Base-by-base conservation (phyloP, 106 monocot species). In the Dioscorea dumetorum region DNA sequence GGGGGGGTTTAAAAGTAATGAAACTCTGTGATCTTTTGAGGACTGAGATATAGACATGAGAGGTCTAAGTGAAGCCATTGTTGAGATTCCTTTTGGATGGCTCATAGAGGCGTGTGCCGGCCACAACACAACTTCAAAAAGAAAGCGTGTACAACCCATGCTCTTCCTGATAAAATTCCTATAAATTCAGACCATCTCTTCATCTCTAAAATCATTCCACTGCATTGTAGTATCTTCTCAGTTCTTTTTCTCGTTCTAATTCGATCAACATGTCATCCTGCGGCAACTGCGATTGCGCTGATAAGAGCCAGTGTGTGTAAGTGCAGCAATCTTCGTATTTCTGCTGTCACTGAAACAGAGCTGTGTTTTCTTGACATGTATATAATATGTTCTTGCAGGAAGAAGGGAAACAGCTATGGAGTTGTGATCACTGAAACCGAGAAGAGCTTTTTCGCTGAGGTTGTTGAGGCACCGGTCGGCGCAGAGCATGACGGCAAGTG, bases 321-420 rank as follows among this genome's bases (percentile, higher is more conserved):
- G 92, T 88, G 16, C 1, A 12, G 7, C 34, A 28, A 31, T 20
- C 0, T 35, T 50, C 18, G 1, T 24, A 7, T 19, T 20, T 16
- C 11, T 54, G 19, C 22, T 16, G 21, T 13, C 12, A 54, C 54
- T 54, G 54, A 19, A 18, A 54, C 19, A 54, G 15, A 54, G 8
- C 8, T 24, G 23, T 28, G n/a, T 7, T 70, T 9, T 16, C 28
- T 15, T 2, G 13, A 31, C 4, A 41, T 41, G 41, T 64, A 31
- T 64, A 48, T 18, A 33, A 7, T 21, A 10, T 28, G 5, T 61
- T 35, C 19, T 70, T 79, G 74, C 86, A 91, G 95, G 75, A 95
- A 95, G 91, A 91, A 95, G 76, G 91, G 86, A 53, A 84, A 82
- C 78, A 66, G 71, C 79, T 91, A 85, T 56, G 95, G 77, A 11